These are phyloP conservation scores for Hortaea sp. DNA, from an alignment of 2,329 filamentous ascomycete genomes.

Conservation along the genomic window DNA sequence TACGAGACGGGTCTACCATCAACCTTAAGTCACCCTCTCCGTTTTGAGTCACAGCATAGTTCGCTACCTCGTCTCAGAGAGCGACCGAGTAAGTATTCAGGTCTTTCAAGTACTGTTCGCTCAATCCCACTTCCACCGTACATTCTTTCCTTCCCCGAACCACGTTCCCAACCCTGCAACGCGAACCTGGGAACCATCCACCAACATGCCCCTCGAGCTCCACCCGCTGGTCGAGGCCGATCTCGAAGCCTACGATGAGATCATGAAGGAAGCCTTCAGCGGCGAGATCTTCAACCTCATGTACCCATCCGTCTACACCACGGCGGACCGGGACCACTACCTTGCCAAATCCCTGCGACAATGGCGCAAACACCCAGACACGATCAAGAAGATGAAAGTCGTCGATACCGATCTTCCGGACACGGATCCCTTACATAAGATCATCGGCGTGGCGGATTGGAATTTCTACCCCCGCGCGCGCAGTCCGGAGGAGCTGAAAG, in stretches of 20 bases:
- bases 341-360: conserved; percentile 4
- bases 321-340: conserved; percentile 6
- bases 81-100: too few relatives aligned
- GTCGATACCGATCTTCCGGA: conserved; percentile 19
- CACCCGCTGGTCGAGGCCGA: conserved; percentile 17
- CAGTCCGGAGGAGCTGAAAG: conserved; percentile 16
- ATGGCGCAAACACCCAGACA: conserved; percentile 10
- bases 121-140: too few relatives aligned
- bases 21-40: too few relatives aligned
- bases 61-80: too few relatives aligned
- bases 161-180: too few relatives aligned
- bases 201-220: conserved; percentile 20
- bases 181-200: neutral
- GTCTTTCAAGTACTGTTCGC: too few relatives aligned
- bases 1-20: too few relatives aligned
- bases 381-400: conserved; percentile 15
- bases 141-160: too few relatives aligned
- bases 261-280: conserved; percentile 18
- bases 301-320: conserved; percentile 19
- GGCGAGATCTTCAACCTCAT: conserved; percentile 20
- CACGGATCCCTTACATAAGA: conserved; percentile 10
- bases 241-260: conserved; percentile 12
- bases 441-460: conserved; percentile 25
- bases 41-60: too few relatives aligned
- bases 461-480: conserved; percentile 17